These are phyloP conservation scores for Sphaerobolus stellatus DNA, from an alignment of 1,284 basidiomycete genomes.

Conservation along the genomic window DNA sequence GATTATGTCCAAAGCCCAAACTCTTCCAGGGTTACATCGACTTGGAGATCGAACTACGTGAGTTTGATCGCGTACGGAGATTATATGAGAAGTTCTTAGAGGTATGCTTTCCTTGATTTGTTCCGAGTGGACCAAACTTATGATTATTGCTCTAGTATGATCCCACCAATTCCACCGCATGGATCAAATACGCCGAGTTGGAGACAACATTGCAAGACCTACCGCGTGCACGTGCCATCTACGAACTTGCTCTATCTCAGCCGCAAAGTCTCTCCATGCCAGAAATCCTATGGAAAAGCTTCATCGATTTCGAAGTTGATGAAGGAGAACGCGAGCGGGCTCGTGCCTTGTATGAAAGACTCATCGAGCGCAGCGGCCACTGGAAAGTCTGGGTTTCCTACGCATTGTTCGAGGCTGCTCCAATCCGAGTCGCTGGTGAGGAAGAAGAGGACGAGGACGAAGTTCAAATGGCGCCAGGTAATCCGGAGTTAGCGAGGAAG, in stretches of 20 bases:
- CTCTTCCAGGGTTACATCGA: conserved; percentile 95
- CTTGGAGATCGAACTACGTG: conserved; percentile 88
- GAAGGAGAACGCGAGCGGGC: conserved; percentile 85
- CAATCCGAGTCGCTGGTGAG: conserved; percentile 67
- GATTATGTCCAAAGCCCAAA: conserved; percentile 94
- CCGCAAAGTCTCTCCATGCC: conserved; percentile 89
- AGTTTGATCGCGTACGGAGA: conserved; percentile 92
- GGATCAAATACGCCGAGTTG: conserved; percentile 97
- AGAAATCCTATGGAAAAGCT: conserved; percentile 96
- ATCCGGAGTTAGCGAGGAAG: conserved; percentile 65
- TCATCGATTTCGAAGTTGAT: conserved; percentile 95
- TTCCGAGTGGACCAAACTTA: conserved; percentile 10
- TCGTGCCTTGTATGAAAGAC: conserved; percentile 86
- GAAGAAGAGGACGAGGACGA: conserved; percentile 64
- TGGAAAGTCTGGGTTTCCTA: conserved; percentile 91
- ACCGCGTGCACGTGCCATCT: conserved; percentile 90
- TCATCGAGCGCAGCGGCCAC: conserved; percentile 86
- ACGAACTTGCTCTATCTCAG: conserved; percentile 93
- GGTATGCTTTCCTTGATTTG: conserved; percentile 43
- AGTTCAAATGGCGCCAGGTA: conserved; percentile 66
- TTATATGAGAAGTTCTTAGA: conserved; percentile 96
- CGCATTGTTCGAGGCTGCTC: conserved; percentile 73
- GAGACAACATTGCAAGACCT: conserved; percentile 85
- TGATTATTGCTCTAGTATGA: conserved; percentile 60
- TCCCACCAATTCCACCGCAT: conserved; percentile 85